Evolutionary conservation across 106 monocot genomes (phyloP), one percentile per base, ranked within the genome.

Genomic region (Allium sativum): DNA sequence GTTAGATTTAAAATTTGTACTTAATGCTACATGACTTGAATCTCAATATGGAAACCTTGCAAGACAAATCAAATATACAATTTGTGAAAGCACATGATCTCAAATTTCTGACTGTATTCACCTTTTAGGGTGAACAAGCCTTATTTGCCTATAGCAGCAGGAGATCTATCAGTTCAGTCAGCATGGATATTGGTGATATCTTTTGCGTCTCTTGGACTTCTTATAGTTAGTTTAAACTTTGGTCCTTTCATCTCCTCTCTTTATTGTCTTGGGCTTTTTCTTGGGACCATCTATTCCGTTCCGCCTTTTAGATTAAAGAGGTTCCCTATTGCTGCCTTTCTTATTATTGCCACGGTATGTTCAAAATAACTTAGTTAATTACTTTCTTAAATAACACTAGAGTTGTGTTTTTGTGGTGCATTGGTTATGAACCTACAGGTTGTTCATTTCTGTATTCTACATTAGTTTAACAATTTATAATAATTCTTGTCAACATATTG

Each of bases 231-330:
- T 40, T 70, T 65, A 54, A 98, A 75, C 65, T 98, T 98, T 82
- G 96, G 96, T 6, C 66, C 96, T 15, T 91, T 98, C 67, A 98
- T 98, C 56, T 73, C 80, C 58, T 88, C 96, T 69, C 79, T 98
- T 46, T 98, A 91, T 55, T 82, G 87, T 60, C 70, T 98, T 10
- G 96, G 96, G 46, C 87, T 98, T 52, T 85, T 98, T 60, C 84
- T 98, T 55, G 96, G 96, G 65, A 98, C 96, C 14, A 84, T 98
- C 18, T 98, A 98, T 80, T 98, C 96, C 53, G 96, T 98, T 71
- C 96, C 96, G 72, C 96, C 96, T 60, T 98, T 98, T 74, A 78
- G 91, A 80, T 64, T 98, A 66, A 98, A 98, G 80, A 84, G 80
- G 72, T 98, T 71, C 66, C 91, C 96, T 64, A 73, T 91, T 73